phyloP scores from a whole-genome alignment of 306 rosid species.

The Hippophae tibetana region DNA sequence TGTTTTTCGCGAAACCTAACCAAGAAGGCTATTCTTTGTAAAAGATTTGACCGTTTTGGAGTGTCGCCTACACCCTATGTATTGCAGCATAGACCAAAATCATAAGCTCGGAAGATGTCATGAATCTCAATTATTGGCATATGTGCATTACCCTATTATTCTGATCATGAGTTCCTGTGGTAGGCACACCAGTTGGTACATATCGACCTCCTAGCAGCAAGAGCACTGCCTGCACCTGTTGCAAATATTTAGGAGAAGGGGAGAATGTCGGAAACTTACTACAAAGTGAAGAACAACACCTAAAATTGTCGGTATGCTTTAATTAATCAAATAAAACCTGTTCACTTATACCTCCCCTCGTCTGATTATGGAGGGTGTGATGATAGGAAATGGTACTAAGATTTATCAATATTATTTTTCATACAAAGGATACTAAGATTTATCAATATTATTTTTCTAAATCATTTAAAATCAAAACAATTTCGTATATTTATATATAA shows the following conservation, averaged over 20 bases:
- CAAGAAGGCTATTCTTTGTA: constrained; percentile 64
- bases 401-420: too few relatives aligned
- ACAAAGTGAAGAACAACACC: too few relatives aligned
- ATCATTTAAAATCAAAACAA: too few relatives aligned
- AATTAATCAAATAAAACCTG: too few relatives aligned
- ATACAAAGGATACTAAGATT: too few relatives aligned
- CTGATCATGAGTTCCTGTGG: constrained; percentile 28
- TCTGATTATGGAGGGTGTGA: too few relatives aligned
- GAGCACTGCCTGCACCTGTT: constrained; percentile 48
- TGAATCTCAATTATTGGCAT: background rate
- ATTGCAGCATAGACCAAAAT: constrained; percentile 23
- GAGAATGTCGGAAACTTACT: too few relatives aligned
- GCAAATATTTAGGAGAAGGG: background rate
- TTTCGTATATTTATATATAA: too few relatives aligned
- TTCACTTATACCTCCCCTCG: too few relatives aligned
- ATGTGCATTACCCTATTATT: constrained; percentile 25
- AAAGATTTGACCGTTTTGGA: constrained; percentile 41
- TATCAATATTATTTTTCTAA: too few relatives aligned
- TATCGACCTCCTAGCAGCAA: constrained; percentile 53
- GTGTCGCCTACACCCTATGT: constrained; percentile 43
- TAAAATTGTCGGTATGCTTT: too few relatives aligned
- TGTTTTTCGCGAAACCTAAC: constrained; percentile 74
- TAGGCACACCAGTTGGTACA: constrained; percentile 43
- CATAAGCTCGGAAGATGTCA: background rate
- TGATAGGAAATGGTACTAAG: too few relatives aligned